Evolutionary conservation across 176 grass and related monocot species (phyloP).

Genomic region (Oryza nivara): DNA sequence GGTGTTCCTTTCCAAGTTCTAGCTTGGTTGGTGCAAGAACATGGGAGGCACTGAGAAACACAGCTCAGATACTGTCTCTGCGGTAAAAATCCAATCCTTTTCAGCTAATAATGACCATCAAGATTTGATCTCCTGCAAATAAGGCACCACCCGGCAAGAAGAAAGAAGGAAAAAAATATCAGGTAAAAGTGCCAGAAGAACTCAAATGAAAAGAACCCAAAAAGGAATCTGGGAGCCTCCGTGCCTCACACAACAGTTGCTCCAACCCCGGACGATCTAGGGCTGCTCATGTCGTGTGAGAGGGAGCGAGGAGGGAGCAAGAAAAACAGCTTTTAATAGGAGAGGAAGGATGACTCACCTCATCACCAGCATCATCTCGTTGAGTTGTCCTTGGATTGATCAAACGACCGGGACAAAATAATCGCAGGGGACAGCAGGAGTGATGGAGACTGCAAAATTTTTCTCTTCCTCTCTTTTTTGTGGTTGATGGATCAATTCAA

Average conservation of each 20-base stretch:
- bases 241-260: neutral
- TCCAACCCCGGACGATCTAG: neutral
- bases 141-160: neutral
- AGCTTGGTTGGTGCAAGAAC: neutral
- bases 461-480: neutral
- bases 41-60: neutral
- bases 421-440: slow-evolving; percentile 34
- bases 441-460: slow-evolving; percentile 30
- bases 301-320: neutral
- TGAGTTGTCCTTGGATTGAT: slow-evolving; percentile 27
- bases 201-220: neutral
- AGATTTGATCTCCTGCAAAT: neutral
- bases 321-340: slow-evolving; percentile 4
- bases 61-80: neutral
- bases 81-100: neutral
- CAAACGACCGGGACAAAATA: slow-evolving; percentile 22
- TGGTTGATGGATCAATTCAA: neutral
- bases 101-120: neutral
- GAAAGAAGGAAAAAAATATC: slow-evolving; percentile 4
- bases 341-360: slow-evolving; percentile 10
- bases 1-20: neutral
- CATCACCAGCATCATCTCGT: neutral
- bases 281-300: slow-evolving; percentile 26
- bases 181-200: slow-evolving; percentile 1
- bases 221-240: neutral